Percentiles rank a stretch among this genome's conserved stretches.
Evolutionary conservation across 805 yeast genomes (phyloP).

Genomic region (Jamesozyma jinghongensis): DNA sequence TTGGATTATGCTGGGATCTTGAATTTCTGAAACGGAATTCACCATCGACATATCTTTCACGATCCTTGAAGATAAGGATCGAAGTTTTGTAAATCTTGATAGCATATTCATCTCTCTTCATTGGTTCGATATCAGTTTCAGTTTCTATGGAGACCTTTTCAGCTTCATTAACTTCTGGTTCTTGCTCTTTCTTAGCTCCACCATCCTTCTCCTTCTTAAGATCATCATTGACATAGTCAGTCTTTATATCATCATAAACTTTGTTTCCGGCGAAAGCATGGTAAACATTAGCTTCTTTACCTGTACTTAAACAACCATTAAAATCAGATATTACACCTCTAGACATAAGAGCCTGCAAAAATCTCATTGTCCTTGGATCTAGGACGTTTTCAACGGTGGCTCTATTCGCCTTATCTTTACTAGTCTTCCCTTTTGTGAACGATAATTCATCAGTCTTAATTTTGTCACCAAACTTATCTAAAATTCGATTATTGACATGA

Average conservation of each 20-base stretch:
- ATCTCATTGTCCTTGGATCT: conserved; percentile 87
- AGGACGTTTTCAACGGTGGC: conserved; percentile 96
- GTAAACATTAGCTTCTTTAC: conserved; percentile 98
- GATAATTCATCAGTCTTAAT: conserved; percentile 56
- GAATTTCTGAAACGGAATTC: conserved; percentile 86
- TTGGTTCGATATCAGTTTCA: neutral
- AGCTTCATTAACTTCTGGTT: neutral
- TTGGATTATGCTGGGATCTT: conserved; percentile 81
- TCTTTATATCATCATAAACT: conserved; percentile 3
- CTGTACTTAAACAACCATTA: conserved; percentile 92
- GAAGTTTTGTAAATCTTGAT: conserved; percentile 95
- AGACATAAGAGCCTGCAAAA: conserved; percentile 70
- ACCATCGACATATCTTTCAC: conserved; percentile 94
- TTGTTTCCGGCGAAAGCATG: conserved; percentile 49
- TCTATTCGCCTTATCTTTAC: conserved; percentile 79
- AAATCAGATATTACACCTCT: conserved; percentile 77
- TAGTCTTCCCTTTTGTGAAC: conserved; percentile 46
- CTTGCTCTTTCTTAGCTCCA: neutral
- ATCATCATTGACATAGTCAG: conserved; percentile 1
- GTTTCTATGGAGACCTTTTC: neutral
- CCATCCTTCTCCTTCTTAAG: too few relatives aligned
- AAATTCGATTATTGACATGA: conserved; percentile 39
- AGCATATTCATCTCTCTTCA: conserved; percentile 50
- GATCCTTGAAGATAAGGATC: conserved; percentile 89
- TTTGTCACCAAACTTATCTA: conserved; percentile 52